Percentiles rank a stretch among this genome's conserved stretches.
Conservation (phyloP, 306 rosid genomes). For the Malus sylvestris region DNA sequence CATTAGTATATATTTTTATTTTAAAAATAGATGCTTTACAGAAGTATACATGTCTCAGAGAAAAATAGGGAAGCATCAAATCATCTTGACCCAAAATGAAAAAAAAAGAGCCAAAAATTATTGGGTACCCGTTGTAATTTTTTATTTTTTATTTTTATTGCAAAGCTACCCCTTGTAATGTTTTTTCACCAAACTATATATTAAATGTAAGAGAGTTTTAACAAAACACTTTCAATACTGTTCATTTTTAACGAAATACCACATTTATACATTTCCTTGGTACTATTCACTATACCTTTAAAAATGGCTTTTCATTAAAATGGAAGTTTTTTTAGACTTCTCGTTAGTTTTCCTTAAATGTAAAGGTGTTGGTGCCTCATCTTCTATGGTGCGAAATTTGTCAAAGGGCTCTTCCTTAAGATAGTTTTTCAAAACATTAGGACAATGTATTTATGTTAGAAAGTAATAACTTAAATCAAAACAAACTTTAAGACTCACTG, state of each 20-base stretch:
- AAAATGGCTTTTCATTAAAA: too few species aligned
- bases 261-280: too few species aligned
- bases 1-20: neutral
- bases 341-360: slow-evolving; percentile 5
- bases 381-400: neutral
- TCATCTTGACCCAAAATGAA: slow-evolving; percentile 18
- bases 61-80: slow-evolving; percentile 18
- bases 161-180: neutral
- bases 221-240: too few species aligned
- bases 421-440: too few species aligned
- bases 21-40: neutral
- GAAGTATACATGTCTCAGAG: neutral
- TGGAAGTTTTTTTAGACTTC: too few species aligned
- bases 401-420: too few species aligned
- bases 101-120: neutral
- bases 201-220: slow-evolving; percentile 11
- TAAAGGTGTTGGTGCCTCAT: slow-evolving; percentile 18
- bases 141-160: too few species aligned
- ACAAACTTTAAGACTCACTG: too few species aligned
- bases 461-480: too few species aligned
- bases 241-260: too few species aligned
- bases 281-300: too few species aligned
- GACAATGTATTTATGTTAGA: too few species aligned
- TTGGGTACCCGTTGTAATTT: neutral
- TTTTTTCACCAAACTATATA: slow-evolving; percentile 26